These are phyloP conservation scores for Schizosaccharomyces cryophilus DNA, from an alignment of 805 yeast genomes.

Conservation along the genomic window DNA sequence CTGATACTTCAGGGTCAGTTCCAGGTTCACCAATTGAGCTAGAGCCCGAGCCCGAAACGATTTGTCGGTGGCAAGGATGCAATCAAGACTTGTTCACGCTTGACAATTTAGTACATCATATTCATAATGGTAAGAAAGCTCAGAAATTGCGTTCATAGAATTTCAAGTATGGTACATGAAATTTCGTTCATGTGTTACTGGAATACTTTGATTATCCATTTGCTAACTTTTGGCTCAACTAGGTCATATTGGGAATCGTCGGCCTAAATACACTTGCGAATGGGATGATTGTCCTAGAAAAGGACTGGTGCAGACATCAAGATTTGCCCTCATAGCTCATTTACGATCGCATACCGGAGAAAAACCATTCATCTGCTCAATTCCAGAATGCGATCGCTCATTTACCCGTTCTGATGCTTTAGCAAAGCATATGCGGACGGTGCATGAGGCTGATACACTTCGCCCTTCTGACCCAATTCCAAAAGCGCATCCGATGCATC, in stretches of 20 bases:
- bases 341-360: constrained; percentile 43
- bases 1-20: constrained; percentile 8
- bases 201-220: too few relatives aligned
- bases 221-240: too few relatives aligned
- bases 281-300: constrained; percentile 36
- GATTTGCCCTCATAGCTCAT: constrained; percentile 38
- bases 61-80: constrained; percentile 21
- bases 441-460: constrained; percentile 22
- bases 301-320: constrained; percentile 27
- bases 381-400: constrained; percentile 39
- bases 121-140: constrained; percentile 11
- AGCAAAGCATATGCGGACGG: constrained; percentile 35
- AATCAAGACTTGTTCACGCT: constrained; percentile 12
- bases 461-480: constrained; percentile 8
- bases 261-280: constrained; percentile 25
- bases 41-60: constrained; percentile 9
- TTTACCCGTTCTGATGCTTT: constrained; percentile 39
- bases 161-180: too few relatives aligned
- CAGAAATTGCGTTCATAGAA: too few relatives aligned
- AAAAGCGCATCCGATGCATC: constrained; percentile 4
- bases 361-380: constrained; percentile 36
- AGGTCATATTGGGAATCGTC: constrained; percentile 16
- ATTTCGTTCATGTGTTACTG: too few relatives aligned
- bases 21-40: constrained; percentile 10
- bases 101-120: constrained; percentile 20